Evolutionary conservation across 2,329 filamentous ascomycete genomes (phyloP), one percentile per base, ranked within the genome.

Genomic region (Penicillium freii): DNA sequence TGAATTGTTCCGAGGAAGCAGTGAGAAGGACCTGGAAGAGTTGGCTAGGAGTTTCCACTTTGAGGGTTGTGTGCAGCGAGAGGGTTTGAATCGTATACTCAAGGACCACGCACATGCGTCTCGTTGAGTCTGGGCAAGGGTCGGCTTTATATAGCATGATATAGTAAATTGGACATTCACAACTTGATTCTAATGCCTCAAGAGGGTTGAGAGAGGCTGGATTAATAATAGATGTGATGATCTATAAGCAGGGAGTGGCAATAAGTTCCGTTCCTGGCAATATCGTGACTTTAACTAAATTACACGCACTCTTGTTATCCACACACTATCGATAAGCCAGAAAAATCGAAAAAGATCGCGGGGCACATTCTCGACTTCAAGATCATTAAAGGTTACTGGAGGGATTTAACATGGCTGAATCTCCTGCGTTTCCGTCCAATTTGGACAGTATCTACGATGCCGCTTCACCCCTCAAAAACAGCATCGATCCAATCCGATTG

Each of bases 11-110:
- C 69, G 73, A 40, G 80, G 72, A 4, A 82, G 81, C 74, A 75
- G 69, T 0, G 68, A 79, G 51, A 77, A 79, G 29, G 79, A 85
- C 61, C 65, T 87, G 25, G 83, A 87, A 58, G 80, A 79, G 56
- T 69, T 84, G 44, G 82, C 81, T 0, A 72, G 68, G 15, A 83
- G 77, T 56, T 86, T 86, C 64, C 75, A 76, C 27, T 79, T 84
- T 62, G 81, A 84, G 46, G 76, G 81, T 43, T 86, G 83, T 63
- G 57, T 81, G 39, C 78, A 78, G 66, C 70, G 84, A 33, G 76
- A 82, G 42, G 75, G 74, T 1, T 64, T 85, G 62, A 85, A 84
- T 60, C 73, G 77, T 59, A 80, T 81, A 45, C 63, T 85, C 62
- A 75, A 73, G 56, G 68, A 69, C 3, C 78, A 82, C 72, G 75